Evolutionary conservation across 768 basidiomycete genomes (phyloP), one percentile per base, ranked within the genome.

Genomic region (Leccinum fibrillosum): DNA sequence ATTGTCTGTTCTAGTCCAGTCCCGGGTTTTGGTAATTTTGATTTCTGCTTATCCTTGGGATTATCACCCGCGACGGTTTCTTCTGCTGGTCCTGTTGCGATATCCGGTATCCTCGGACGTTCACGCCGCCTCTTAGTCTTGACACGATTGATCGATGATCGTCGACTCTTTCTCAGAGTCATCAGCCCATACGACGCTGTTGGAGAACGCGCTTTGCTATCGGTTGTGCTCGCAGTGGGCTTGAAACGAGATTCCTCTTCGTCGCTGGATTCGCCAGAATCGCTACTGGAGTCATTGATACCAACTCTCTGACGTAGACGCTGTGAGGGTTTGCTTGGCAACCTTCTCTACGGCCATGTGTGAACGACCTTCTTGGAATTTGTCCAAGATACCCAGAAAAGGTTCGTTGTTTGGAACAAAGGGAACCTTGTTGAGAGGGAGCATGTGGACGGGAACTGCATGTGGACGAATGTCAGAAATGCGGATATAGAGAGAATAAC

Each of bases 301-400:
- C 88, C 86, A 32, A 93, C 89, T 45, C 84, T 83, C 60, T 85
- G 79, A 55, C 88, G 84, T 25, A 94, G 77, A 52, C 91, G 86
- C 61, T 0, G 90, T 89, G 32, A 94, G 77, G 4, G 89, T 86
- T 51, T 82, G 82, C 68, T 92, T 93, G 44, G 90, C 90, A 4
- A 85, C 89, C 62, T 90, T 83, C 80, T 92, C 92, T 55, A 93
- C 86, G 21, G 93, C 93, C 84, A 96, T 94, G 69, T 96, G 93
- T 44, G 89, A 91, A 30, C 91, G 81, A 4, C 92, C 93, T 67
- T 93, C 92, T 70, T 94, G 92, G 71, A 95, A 95, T 59, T 80
- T 88, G 70, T 94, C 92, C 32, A 95, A 78, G 60, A 94, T 90
- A 25, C 89, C 86, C 13, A 94, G 80, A 1, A 96, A 77, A 25